These are phyloP conservation scores for Kregervanrija fluxuum DNA, from an alignment of 805 yeast species.

Conservation along the genomic window DNA sequence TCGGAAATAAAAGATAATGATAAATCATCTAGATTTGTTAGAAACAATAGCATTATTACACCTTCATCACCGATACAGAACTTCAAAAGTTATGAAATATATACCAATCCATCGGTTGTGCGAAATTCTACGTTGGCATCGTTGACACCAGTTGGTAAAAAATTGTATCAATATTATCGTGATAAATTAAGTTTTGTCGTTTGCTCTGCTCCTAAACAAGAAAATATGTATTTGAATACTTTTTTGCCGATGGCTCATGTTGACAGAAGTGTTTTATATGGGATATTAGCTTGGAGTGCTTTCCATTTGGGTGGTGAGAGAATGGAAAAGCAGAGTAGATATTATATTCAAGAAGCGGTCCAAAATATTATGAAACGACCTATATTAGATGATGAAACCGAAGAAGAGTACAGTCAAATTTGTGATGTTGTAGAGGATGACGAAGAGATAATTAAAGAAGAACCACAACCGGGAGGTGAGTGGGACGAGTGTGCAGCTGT, in stretches of 20 bases:
- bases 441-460: conserved; percentile 8
- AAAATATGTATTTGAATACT: conserved; percentile 44
- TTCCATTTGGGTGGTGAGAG: conserved; percentile 38
- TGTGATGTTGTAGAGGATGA: conserved; percentile 17
- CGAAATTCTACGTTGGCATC: conserved; percentile 20
- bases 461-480: conserved; percentile 1
- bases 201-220: conserved; percentile 42
- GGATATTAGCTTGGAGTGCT: conserved; percentile 50
- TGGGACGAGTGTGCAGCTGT: conserved; percentile 4
- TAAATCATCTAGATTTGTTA: not conserved
- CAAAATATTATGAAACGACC: conserved; percentile 33
- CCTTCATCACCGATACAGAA: not conserved
- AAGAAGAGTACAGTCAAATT: conserved; percentile 16
- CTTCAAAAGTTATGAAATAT: conserved; percentile 12
- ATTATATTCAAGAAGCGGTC: conserved; percentile 41
- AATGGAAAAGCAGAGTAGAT: conserved; percentile 41
- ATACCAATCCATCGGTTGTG: conserved; percentile 24
- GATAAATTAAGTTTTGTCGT: conserved; percentile 36
- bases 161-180: conserved; percentile 42
- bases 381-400: conserved; percentile 15
- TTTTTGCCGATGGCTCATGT: conserved; percentile 49
- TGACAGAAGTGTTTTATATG: conserved; percentile 44
- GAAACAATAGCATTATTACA: not conserved
- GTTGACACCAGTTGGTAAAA: conserved; percentile 29
- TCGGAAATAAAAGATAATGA: too few relatives aligned